Percentiles rank a stretch among this genome's conserved stretches.
Conservation (phyloP, 768 basidiomycete species). For the Podaxis sp. region DNA sequence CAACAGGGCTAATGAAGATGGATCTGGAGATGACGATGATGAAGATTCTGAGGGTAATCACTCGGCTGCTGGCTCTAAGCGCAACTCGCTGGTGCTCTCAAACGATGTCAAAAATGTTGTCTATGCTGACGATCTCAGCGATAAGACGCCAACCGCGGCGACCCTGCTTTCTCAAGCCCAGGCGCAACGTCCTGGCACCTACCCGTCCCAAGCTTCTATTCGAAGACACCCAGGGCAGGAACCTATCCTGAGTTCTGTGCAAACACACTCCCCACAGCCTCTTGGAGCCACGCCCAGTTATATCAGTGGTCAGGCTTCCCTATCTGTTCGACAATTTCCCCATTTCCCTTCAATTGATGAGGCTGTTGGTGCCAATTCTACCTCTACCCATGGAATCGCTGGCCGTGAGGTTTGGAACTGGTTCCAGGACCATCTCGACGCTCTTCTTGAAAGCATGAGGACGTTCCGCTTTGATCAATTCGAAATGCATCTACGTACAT, state of each 20-base stretch:
- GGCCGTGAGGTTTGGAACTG: constrained; percentile 89
- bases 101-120: constrained; percentile 60
- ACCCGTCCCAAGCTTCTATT: constrained; percentile 74
- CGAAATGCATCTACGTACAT: constrained; percentile 81
- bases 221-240: constrained; percentile 71
- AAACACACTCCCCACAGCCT: constrained; percentile 58
- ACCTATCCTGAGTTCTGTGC: constrained; percentile 44
- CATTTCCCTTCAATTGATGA: constrained; percentile 88
- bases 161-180: constrained; percentile 78
- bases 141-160: constrained; percentile 85
- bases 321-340: constrained; percentile 74
- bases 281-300: constrained; percentile 42
- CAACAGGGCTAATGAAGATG: constrained; percentile 52
- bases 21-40: constrained; percentile 84
- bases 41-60: constrained; percentile 77
- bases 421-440: constrained; percentile 90
- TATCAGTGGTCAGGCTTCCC: constrained; percentile 48
- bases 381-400: constrained; percentile 74
- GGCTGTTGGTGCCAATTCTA: constrained; percentile 71
- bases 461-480: constrained; percentile 86
- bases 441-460: constrained; percentile 74
- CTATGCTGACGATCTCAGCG: constrained; percentile 66
- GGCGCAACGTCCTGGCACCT: constrained; percentile 56
- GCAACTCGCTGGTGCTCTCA: constrained; percentile 69
- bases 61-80: constrained; percentile 64